Base-by-base conservation (phyloP, 2,329 filamentous ascomycete genomes). In the Hyphodiscus sp. region DNA sequence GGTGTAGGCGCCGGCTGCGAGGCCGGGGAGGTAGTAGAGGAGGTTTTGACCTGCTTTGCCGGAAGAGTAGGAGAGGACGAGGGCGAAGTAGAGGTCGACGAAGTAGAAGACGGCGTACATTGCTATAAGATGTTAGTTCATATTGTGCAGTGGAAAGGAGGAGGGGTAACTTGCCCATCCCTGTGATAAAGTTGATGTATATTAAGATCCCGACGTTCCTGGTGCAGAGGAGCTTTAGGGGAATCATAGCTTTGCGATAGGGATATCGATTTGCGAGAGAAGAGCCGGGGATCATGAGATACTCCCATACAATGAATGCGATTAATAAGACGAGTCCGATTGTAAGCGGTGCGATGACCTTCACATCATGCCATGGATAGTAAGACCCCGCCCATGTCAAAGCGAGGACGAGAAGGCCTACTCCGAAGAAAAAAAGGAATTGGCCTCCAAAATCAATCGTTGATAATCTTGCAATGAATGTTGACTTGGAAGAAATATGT, bases 81-180 rank as follows among this genome's bases (percentile, higher is more conserved):
- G 69, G 1, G 80, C 79, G 65, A 87, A 87, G 67, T 86, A 88
- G 18, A 87, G 76, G 16, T 80, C 81, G 59, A 85, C 80, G 60
- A 87, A 88, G 66, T 87, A 88, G 58, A 87, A 79, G 1, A 83
- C 78, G 13, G 76, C 72, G 64, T 76, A 76, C 58, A 75, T 67
- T 0, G 69, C 74, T 50, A 5, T n/a, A 8, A 16, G 60, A 81
- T 77, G 13, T 49, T 50, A 41, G 51, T 47, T 3, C 11, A 15
- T 15, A 7, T 19, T 15, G 11, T 43, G 29, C 43, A 5, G 9
- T 44, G 20, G 18, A 2, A 29, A n/a, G 10, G 26, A 20, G n/a
- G 20, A 20, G n/a, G 41, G 20, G 13, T 4, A 20, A 48, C n/a
- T 19, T 46, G 50, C 51, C 52, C 61, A 63, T 63, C 3, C 84